These are phyloP conservation scores for Penicillium macrosclerotiorum DNA, from an alignment of 495 filamentous ascomycete genomes.

Conservation along the genomic window DNA sequence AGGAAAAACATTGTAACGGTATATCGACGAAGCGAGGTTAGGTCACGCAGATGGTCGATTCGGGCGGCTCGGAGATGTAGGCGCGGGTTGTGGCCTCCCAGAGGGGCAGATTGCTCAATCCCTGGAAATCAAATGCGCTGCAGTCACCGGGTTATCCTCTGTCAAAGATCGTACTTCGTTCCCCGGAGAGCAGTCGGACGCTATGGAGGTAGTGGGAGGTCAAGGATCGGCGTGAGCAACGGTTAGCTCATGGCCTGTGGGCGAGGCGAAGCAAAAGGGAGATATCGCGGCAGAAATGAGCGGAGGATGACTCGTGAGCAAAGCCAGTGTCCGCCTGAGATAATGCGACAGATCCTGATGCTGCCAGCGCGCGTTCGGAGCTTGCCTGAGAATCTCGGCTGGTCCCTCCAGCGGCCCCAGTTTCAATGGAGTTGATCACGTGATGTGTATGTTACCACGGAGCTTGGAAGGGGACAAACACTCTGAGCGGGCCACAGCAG, in stretches of 20 bases:
- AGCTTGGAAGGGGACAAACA: not conserved
- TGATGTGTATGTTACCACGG: not conserved
- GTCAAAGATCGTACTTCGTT: not conserved
- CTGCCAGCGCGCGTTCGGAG: slow-evolving; percentile 12
- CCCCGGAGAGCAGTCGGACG: not conserved
- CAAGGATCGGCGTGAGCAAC: slow-evolving; percentile 9
- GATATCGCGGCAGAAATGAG: slow-evolving; percentile 2
- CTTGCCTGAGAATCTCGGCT: slow-evolving; percentile 14
- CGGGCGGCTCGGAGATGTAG: not conserved
- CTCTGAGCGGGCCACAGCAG: no score
- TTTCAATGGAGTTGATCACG: slow-evolving; percentile 1
- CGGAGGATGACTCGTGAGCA: slow-evolving; percentile 4
- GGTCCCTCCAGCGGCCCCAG: not conserved
- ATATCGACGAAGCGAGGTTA: not conserved
- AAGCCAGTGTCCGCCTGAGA: slow-evolving; percentile 11
- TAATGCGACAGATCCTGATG: slow-evolving; percentile 10
- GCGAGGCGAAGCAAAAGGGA: slow-evolving; percentile 3
- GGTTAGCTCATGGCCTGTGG: slow-evolving; percentile 23
- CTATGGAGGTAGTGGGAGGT: slow-evolving; percentile 6
- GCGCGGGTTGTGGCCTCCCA: not conserved
- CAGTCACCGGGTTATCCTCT: not conserved
- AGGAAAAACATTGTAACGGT: slow-evolving; percentile 84
- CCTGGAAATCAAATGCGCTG: not conserved
- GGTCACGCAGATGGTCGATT: not conserved
- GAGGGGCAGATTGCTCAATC: not conserved